Conservation (phyloP, 2,329 filamentous ascomycete species). For the Leptodontidium sp. region DNA sequence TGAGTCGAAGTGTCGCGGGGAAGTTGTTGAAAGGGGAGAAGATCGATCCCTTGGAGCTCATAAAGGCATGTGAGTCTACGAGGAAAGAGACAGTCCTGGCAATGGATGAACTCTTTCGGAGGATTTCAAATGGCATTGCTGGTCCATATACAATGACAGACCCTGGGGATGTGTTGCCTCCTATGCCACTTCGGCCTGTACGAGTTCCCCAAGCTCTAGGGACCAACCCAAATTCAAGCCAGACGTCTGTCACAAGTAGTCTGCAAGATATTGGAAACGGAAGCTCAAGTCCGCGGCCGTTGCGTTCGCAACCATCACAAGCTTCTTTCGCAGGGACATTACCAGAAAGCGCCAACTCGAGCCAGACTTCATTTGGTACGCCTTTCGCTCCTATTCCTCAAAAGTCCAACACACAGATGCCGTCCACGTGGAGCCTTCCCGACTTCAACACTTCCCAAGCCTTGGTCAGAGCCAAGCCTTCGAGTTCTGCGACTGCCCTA, state of each 20-base stretch:
- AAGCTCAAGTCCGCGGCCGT: neutral
- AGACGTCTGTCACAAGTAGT: conserved; percentile 22
- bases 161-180: conserved; percentile 34
- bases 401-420: neutral
- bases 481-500: conserved; percentile 82
- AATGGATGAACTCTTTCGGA: conserved; percentile 31
- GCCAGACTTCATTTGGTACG: conserved; percentile 15
- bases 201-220: conserved; percentile 1
- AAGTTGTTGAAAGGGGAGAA: conserved; percentile 17
- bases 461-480: conserved; percentile 69
- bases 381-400: conserved; percentile 14
- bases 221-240: conserved; percentile 22
- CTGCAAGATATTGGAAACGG: neutral
- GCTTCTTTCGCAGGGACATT: neutral
- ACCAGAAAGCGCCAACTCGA: conserved; percentile 16
- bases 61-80: conserved; percentile 25
- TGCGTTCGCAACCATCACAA: neutral
- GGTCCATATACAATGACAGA: conserved; percentile 17
- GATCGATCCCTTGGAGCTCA: conserved; percentile 29
- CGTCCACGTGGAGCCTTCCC: conserved; percentile 16
- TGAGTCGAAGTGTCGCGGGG: conserved; percentile 23
- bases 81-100: conserved; percentile 30
- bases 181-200: conserved; percentile 29
- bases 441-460: conserved; percentile 24
- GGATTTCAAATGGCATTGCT: conserved; percentile 14